These are phyloP conservation scores for Geotrichum carabidarum DNA, from an alignment of 1,139 yeast genomes.

Conservation along the genomic window DNA sequence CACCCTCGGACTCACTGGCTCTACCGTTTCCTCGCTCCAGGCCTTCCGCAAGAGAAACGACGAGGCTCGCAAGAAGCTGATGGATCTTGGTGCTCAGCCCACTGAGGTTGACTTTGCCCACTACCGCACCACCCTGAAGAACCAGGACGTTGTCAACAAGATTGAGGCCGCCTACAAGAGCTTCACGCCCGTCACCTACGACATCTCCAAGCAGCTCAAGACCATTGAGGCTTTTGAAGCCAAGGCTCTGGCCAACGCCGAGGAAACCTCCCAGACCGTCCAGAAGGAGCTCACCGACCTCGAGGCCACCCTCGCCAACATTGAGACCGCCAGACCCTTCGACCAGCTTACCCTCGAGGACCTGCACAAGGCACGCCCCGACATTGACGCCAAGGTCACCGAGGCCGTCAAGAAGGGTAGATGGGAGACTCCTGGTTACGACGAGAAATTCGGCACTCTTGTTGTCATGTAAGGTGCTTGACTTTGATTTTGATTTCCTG, in stretches of 20 bases:
- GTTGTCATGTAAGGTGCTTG: slow-evolving; percentile 67
- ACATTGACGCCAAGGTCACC: slow-evolving; percentile 90
- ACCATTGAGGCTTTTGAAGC: slow-evolving; percentile 90
- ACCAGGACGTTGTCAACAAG: slow-evolving; percentile 73
- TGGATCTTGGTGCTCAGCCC: slow-evolving; percentile 64
- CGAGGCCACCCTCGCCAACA: slow-evolving; percentile 83
- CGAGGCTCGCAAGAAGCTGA: slow-evolving; percentile 83
- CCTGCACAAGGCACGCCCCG: slow-evolving; percentile 92
- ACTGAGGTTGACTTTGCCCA: slow-evolving; percentile 73
- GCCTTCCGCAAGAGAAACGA: slow-evolving; percentile 98
- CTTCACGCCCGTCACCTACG: slow-evolving; percentile 81
- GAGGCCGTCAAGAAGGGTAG: slow-evolving; percentile 95
- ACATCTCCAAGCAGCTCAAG: slow-evolving; percentile 83
- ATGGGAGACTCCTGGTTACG: slow-evolving; percentile 98
- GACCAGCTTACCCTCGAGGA: slow-evolving; percentile 95
- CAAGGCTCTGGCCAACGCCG: slow-evolving; percentile 93
- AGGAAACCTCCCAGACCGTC: slow-evolving; percentile 86
- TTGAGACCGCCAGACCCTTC: slow-evolving; percentile 95
- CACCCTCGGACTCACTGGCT: slow-evolving; percentile 86
- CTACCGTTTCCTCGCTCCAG: slow-evolving; percentile 80
- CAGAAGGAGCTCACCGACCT: slow-evolving; percentile 79
- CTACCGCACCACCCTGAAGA: slow-evolving; percentile 77
- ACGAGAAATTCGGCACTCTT: slow-evolving; percentile 94
- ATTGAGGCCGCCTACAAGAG: slow-evolving; percentile 68
- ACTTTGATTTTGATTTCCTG: not conserved